Evolutionary conservation across 148 eudicot genomes (phyloP).

Genomic region (Rhododendron henanense): DNA sequence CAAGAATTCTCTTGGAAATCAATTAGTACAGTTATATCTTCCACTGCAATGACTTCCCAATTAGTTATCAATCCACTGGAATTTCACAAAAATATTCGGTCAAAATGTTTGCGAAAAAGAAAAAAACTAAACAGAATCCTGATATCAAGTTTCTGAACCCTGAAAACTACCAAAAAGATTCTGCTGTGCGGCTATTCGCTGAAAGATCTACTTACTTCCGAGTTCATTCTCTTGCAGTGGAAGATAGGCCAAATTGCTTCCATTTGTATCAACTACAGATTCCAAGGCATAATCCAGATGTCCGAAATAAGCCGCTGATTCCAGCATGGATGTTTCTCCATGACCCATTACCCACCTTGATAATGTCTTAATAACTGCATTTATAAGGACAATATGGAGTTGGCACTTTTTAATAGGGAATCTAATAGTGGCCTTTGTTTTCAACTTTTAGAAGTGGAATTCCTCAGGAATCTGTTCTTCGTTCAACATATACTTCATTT

Average conservation of each 20-base stretch:
- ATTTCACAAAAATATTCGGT: background rate
- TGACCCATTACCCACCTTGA: background rate
- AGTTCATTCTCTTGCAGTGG: background rate
- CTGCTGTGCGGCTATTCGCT: background rate
- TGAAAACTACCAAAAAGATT: background rate
- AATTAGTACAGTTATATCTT: background rate
- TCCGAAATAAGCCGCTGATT: background rate
- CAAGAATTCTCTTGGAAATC: background rate
- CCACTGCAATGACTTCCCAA: background rate
- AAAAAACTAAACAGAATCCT: background rate
- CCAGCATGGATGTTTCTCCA: background rate
- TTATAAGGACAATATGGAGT: background rate
- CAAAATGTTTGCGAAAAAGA: background rate
- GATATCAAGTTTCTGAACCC: background rate
- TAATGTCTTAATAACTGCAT: background rate
- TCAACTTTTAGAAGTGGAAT: background rate
- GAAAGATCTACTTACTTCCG: background rate
- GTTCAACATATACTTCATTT: constrained; percentile 53
- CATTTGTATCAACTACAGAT: background rate
- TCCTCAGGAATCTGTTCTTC: constrained; percentile 46
- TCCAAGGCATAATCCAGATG: background rate
- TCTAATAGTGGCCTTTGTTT: background rate
- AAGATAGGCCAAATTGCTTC: background rate
- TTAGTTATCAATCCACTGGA: background rate
- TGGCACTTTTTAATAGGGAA: background rate